phyloP scores from a whole-genome alignment of 2,329 filamentous ascomycete genomes.

The Epichloe gansuensis region DNA sequence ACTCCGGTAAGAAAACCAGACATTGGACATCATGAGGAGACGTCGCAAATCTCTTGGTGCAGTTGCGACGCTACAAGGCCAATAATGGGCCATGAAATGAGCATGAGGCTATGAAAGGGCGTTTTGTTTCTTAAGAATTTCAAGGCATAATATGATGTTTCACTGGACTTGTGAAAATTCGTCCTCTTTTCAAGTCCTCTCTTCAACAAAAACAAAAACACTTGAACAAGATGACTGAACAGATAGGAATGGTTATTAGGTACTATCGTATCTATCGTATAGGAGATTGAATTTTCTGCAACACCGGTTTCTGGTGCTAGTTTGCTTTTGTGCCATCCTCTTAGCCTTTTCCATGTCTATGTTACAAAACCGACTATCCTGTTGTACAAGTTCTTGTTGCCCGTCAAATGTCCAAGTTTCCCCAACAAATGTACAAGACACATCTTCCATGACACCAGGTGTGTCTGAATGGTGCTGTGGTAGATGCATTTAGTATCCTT shows the following conservation, averaged over 20 bases:
- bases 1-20: not conserved
- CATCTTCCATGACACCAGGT: not conserved
- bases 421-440: not conserved
- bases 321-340: not conserved
- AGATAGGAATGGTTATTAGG: not conserved
- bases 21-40: not conserved
- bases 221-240: not conserved
- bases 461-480: not conserved
- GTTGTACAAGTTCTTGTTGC: conserved; percentile 1
- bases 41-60: no score
- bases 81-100: not conserved
- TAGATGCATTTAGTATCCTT: not conserved
- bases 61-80: not conserved
- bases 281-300: conserved; percentile 2
- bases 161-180: not conserved
- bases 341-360: not conserved
- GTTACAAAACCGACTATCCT: conserved; percentile 2
- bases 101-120: not conserved
- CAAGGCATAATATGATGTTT: not conserved
- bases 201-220: not conserved
- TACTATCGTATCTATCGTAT: not conserved
- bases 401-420: not conserved
- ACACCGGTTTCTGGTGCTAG: not conserved
- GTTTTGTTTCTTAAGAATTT: not conserved
- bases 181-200: no score